Evolutionary conservation across 2,329 filamentous ascomycete species (phyloP).

Genomic region (Thelonectria discophora): DNA sequence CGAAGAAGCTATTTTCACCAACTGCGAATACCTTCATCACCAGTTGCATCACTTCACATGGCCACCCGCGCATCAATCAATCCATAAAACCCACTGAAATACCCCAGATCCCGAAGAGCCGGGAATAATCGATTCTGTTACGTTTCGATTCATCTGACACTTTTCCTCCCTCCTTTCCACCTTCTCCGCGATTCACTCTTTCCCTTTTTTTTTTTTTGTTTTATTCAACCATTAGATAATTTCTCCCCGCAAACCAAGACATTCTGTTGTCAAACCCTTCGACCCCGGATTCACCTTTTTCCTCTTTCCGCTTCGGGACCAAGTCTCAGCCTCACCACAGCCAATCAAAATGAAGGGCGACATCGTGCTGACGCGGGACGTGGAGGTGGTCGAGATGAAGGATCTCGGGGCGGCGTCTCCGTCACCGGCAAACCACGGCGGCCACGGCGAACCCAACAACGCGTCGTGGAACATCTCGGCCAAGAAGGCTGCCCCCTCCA

Average conservation of each 20-base stretch:
- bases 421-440: not conserved
- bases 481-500: slow-evolving; percentile 5
- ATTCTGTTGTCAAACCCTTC: not conserved
- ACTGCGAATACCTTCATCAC: not conserved
- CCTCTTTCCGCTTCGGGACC: not conserved
- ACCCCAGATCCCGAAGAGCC: slow-evolving; percentile 3
- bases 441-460: not conserved
- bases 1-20: not conserved
- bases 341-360: slow-evolving; percentile 16
- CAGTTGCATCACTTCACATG: not conserved
- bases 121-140: slow-evolving; percentile 9
- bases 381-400: slow-evolving; percentile 27
- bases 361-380: slow-evolving; percentile 22
- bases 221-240: not conserved
- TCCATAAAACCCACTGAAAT: not conserved
- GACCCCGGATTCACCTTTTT: not conserved
- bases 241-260: not conserved
- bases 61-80: too few relatives aligned
- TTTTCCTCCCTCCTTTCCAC: not conserved
- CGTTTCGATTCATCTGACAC: slow-evolving; percentile 6
- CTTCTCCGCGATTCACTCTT: not conserved
- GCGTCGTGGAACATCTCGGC: slow-evolving; percentile 22
- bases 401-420: slow-evolving; percentile 1
- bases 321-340: not conserved
- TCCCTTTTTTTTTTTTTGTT: not conserved